Evolutionary conservation across 352 stramenopile species (phyloP), one percentile per base, ranked within the genome.

Genomic region (Globisporangium takayamanum): DNA sequence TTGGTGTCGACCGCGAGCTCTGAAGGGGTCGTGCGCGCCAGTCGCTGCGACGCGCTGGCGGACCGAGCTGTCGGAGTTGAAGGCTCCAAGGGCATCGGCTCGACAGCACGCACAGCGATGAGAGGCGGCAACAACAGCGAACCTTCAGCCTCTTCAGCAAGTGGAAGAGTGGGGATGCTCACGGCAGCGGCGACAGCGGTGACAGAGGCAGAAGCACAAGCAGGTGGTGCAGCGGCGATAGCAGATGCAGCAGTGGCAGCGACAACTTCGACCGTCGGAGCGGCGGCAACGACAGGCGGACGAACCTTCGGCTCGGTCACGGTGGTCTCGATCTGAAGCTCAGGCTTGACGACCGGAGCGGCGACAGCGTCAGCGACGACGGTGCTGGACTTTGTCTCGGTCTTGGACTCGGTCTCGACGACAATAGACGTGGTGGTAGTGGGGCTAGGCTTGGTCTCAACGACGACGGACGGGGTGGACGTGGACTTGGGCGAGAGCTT

Each of bases 61-160:
- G 36, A 46, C 18, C 41, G 50, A 20, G 33, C 50, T 46, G 50
- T 56, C 50, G 36, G 50, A 56, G 50, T 56, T 37, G 50, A 48
- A 56, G 50, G 50, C 36, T 56, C 50, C 50, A 20, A 56, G 33
- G 33, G 33, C 50, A 30, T n/a, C 12, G 33, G 26, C 33, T 42
- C 50, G 14, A 46, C 50, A 42, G 22, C 36, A n/a, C 36, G 50
- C 15, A 47, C 50, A 36, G 36, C 50, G 36, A 14, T 20, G 20
- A 46, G 14, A 47, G 50, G 50, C 26, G n/a, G n/a, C 20, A 42
- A 36, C 33, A 14, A 44, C 36, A 36, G n/a, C 50, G 12, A 42
- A 28, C 14, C 50, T 46, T 26, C 36, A 47, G 30, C 30, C 33
- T 55, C 30, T 25, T 56, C 50, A 39, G 30, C 49, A 53, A 39